Base-by-base conservation (phyloP, 164 flowering plant genomes). In the Sextonia rubra region DNA sequence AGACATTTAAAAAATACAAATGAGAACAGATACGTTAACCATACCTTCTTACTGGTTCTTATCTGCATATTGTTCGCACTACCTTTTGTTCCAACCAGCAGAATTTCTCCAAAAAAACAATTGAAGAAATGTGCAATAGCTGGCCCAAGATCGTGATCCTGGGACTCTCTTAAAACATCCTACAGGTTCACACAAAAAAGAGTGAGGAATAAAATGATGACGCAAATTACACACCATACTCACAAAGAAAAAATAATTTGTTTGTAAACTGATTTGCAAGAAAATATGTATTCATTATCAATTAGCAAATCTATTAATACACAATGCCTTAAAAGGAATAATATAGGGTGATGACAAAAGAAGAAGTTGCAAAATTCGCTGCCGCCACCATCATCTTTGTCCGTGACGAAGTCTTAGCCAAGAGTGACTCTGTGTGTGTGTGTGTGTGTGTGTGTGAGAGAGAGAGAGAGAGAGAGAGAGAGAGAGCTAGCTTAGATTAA, bases 131-230 rank as follows among this genome's bases (percentile, higher is more conserved):
- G 98, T 58, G 97, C 77, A n/a, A 93, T 73, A 66, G 94, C 88
- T 17, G 85, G 84, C 49, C 88, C 98, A 76, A 93, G 75, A 80
- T 93, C 97, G 81, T 93, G 94, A 85, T 96, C 99, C 68, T 86
- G 95, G 24, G 93, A 80, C 32, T 92, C 91, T 76, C 99, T 85
- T 82, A 96, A 80, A 68, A 87, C 64, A 73, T 87, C 97, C 99
- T 93, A 89, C 75, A 81, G 32, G 26, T 17, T 23, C 9, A 58
- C 60, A 69, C 30, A 65, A 64, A 37, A 66, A 48, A 61, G 58
- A 66, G 27, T 61, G 55, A 69, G 58, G 60, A 4, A 22, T 18
- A 15, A 60, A 25, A 12, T 27, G 12, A n/a, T 52, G 29, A 26
- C 37, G 17, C 15, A 63, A 44, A 26, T 72, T 63, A 63, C 44